A percentile compares a stretch with the other conserved stretches of the same genome.
These are phyloP conservation scores for Conoideocrella luteorostrata DNA, from an alignment of 2,329 filamentous ascomycete species.

Conservation along the genomic window DNA sequence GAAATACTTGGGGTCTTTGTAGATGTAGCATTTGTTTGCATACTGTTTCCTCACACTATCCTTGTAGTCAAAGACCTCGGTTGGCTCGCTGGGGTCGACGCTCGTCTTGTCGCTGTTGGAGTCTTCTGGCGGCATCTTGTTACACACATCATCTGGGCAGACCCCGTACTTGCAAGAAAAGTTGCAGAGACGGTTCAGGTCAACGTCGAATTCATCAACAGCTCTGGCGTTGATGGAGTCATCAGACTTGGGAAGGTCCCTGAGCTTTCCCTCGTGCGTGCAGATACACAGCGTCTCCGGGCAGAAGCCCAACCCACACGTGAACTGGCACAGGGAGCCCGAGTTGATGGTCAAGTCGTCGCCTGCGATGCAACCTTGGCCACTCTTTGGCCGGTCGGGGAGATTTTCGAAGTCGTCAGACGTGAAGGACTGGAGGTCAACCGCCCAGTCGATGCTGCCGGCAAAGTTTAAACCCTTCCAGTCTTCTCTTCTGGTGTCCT, in stretches of 20 bases:
- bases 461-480: conserved; percentile 3
- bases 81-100: no score
- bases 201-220: background rate
- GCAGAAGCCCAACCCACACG: background rate
- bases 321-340: background rate
- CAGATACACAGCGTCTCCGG: background rate
- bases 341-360: background rate
- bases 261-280: background rate
- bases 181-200: background rate
- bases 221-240: background rate
- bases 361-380: background rate
- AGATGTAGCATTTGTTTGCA: no score
- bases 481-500: background rate
- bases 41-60: no score
- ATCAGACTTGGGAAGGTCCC: background rate
- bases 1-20: no score
- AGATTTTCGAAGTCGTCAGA: no score
- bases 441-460: conserved; percentile 6
- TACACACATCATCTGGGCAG: background rate
- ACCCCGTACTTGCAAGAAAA: background rate
- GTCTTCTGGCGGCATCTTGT: no score
- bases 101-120: no score
- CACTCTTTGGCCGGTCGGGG: no score
- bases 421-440: conserved; percentile 7
- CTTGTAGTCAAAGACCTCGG: no score